A percentile compares a stretch with the other conserved stretches of the same genome.
phyloP scores from a whole-genome alignment of 768 basidiomycete species.

The Albatrellus ellisii region DNA sequence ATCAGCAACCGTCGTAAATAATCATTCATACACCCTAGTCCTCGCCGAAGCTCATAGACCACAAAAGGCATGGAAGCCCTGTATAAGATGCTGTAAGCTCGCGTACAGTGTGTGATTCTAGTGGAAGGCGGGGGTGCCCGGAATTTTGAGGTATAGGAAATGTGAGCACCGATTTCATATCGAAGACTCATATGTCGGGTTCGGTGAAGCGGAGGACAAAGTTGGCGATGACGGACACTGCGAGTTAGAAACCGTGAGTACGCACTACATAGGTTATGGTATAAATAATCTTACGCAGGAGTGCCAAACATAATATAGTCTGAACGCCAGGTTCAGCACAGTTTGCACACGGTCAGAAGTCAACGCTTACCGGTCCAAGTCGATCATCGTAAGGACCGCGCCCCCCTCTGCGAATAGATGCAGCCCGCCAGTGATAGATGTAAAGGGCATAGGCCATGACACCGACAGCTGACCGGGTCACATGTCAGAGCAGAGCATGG shows the following conservation, averaged over 20 bases:
- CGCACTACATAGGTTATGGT: not conserved
- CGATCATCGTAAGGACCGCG: constrained; percentile 96
- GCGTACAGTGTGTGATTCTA: no score
- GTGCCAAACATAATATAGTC: constrained; percentile 74
- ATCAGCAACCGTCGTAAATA: no score
- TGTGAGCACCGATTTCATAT: not conserved
- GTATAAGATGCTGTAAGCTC: no score
- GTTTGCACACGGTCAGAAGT: constrained; percentile 2
- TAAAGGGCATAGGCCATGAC: constrained; percentile 95
- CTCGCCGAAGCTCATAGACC: no score
- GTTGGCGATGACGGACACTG: constrained; percentile 78
- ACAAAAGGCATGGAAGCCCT: no score
- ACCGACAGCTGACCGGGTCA: constrained; percentile 56
- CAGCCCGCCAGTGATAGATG: constrained; percentile 94
- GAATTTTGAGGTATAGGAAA: no score
- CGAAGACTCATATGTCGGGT: constrained; percentile 9
- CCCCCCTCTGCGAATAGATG: constrained; percentile 82
- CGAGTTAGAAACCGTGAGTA: constrained; percentile 6
- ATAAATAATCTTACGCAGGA: constrained; percentile 42
- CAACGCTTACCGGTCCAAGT: constrained; percentile 72
- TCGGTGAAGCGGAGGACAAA: constrained; percentile 70
- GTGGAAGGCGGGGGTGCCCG: no score
- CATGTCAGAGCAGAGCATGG: constrained; percentile 3
- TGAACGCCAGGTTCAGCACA: constrained; percentile 20
- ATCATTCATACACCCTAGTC: no score